Conservation (phyloP, 2,329 filamentous ascomycete species). For the Trichoderma hamatum region DNA sequence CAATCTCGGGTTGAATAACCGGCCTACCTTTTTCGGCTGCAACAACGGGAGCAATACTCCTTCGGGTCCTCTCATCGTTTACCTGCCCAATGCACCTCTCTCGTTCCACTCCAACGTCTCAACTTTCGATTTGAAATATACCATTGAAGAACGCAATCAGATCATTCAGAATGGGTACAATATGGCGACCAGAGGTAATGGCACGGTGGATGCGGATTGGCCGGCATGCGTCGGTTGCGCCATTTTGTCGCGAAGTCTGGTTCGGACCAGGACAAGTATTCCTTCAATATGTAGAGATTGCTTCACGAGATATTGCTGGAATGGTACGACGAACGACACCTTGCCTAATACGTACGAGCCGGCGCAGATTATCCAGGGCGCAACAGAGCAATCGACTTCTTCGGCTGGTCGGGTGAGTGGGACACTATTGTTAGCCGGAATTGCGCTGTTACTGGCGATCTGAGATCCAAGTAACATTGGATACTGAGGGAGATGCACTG, state of each 20-base stretch:
- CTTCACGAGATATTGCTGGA: constrained; percentile 82
- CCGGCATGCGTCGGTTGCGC: constrained; percentile 80
- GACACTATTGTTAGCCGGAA: background rate
- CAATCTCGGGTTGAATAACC: constrained; percentile 72
- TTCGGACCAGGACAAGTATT: constrained; percentile 64
- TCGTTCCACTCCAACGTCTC: constrained; percentile 70
- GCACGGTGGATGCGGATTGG: constrained; percentile 71
- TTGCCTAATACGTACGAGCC: constrained; percentile 26
- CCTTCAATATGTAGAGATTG: constrained; percentile 72
- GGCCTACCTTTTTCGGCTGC: constrained; percentile 82
- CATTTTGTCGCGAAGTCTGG: constrained; percentile 70
- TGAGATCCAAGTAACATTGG: background rate
- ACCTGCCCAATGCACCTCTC: constrained; percentile 81
- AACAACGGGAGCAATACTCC: constrained; percentile 40
- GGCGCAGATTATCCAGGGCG: background rate
- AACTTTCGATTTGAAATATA: constrained; percentile 70
- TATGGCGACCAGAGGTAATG: constrained; percentile 76
- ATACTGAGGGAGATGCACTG: background rate
- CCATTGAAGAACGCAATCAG: constrained; percentile 64
- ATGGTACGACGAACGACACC: constrained; percentile 58
- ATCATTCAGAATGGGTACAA: constrained; percentile 83
- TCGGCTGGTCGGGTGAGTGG: constrained; percentile 12
- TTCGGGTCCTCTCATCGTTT: constrained; percentile 69
- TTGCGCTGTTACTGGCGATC: constrained; percentile 9
- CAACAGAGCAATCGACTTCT: constrained; percentile 8